Conservation (phyloP, 305 asterid genomes). For the Solanum hybrid region DNA sequence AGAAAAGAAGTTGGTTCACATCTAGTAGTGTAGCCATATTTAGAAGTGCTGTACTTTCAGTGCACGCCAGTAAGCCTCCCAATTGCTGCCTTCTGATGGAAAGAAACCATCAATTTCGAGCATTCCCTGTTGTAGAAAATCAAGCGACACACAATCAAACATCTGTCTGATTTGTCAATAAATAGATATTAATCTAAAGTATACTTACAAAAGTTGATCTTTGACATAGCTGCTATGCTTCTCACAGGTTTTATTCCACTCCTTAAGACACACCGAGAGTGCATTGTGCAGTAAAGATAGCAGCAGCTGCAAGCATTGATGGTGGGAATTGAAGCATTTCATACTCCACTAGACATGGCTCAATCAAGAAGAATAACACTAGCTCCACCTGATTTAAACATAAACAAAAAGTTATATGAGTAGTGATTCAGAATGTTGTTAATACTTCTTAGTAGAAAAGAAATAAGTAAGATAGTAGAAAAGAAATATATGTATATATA, state of each 20-base stretch:
- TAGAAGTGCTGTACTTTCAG: slow-evolving; percentile 56
- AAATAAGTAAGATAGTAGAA: no score
- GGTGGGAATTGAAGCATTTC: slow-evolving; percentile 72
- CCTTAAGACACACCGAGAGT: slow-evolving; percentile 24
- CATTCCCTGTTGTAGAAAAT: slow-evolving; percentile 47
- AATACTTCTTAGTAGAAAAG: background rate
- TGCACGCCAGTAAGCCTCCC: slow-evolving; percentile 63
- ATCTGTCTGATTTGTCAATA: background rate
- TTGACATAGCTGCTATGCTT: slow-evolving; percentile 42
- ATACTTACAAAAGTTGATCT: slow-evolving; percentile 52
- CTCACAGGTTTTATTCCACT: slow-evolving; percentile 57
- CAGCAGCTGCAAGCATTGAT: slow-evolving; percentile 67
- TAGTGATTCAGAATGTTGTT: background rate
- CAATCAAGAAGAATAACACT: slow-evolving; percentile 52
- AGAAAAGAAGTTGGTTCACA: slow-evolving; percentile 54
- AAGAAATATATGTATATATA: no score
- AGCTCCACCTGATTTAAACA: slow-evolving; percentile 44
- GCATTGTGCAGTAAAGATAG: slow-evolving; percentile 50
- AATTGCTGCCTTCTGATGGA: slow-evolving; percentile 51
- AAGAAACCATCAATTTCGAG: slow-evolving; percentile 53
- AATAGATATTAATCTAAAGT: no score
- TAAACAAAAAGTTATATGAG: background rate
- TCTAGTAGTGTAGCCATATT: slow-evolving; percentile 59
- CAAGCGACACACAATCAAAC: background rate
- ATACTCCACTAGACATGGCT: slow-evolving; percentile 63